These are phyloP conservation scores for Flaveria brownii DNA, from an alignment of 129 eudicot genomes.

Conservation along the genomic window DNA sequence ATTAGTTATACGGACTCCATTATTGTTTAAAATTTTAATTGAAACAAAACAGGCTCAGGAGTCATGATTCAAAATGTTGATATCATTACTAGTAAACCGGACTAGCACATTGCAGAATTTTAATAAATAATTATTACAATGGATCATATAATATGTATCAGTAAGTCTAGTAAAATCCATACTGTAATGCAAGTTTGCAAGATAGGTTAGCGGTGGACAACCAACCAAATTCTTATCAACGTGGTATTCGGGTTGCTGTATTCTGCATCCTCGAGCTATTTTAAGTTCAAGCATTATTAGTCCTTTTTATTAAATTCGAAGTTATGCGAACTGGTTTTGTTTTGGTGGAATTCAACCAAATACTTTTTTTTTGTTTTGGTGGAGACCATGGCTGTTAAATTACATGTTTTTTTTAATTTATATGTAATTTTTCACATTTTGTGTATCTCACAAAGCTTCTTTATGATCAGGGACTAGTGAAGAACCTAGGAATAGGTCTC, in stretches of 20 bases:
- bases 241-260: not conserved
- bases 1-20: not conserved
- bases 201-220: not conserved
- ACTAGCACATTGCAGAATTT: not conserved
- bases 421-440: not conserved
- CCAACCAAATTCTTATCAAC: not conserved
- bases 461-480: conserved; percentile 43
- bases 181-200: not conserved
- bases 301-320: not conserved
- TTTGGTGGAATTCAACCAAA: no score
- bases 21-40: not conserved
- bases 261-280: not conserved
- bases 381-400: not conserved
- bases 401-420: conserved; percentile 2
- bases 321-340: not conserved
- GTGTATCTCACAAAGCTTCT: conserved; percentile 17
- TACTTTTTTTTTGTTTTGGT: not conserved
- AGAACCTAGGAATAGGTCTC: conserved; percentile 40
- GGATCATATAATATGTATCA: not conserved
- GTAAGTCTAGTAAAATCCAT: not conserved
- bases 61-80: not conserved
- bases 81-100: not conserved
- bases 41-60: conserved; percentile 1
- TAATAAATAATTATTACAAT: not conserved
- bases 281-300: conserved; percentile 3